Conservation (phyloP, 108 stramenopile species). For the Skeletonema menzelii region DNA sequence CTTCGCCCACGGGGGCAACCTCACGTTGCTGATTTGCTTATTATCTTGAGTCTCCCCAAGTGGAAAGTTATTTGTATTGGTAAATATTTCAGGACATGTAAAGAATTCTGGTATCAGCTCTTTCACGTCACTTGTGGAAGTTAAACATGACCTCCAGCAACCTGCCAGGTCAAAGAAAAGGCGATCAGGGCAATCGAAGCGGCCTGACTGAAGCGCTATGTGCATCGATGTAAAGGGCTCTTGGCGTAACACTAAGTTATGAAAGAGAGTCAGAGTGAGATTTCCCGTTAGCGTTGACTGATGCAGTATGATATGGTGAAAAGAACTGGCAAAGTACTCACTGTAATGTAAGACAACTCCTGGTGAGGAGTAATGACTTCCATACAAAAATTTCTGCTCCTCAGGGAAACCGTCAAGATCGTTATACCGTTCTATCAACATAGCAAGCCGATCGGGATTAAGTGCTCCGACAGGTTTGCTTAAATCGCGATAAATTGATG, state of each 20-base stretch:
- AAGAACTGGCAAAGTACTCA: neutral
- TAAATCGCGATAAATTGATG: slow-evolving; percentile 85
- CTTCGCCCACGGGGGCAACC: slow-evolving; percentile 96
- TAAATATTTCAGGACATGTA: slow-evolving; percentile 84
- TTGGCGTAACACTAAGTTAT: slow-evolving; percentile 49
- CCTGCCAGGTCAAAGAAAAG: slow-evolving; percentile 81
- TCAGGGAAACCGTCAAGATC: slow-evolving; percentile 84
- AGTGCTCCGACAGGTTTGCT: slow-evolving; percentile 94
- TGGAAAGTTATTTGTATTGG: slow-evolving; percentile 86
- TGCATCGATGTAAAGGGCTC: slow-evolving; percentile 93
- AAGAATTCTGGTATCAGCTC: slow-evolving; percentile 96
- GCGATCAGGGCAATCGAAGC: slow-evolving; percentile 96
- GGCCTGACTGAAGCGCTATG: slow-evolving; percentile 89
- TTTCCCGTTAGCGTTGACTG: neutral
- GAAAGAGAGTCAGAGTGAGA: neutral
- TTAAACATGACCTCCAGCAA: slow-evolving; percentile 76
- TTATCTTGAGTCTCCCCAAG: slow-evolving; percentile 87
- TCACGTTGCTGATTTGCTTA: slow-evolving; percentile 77
- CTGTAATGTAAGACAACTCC: slow-evolving; percentile 88
- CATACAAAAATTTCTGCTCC: slow-evolving; percentile 86
- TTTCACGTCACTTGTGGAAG: slow-evolving; percentile 87
- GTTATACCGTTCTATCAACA: slow-evolving; percentile 74
- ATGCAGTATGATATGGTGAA: neutral
- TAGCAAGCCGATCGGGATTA: slow-evolving; percentile 68
- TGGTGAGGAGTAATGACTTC: slow-evolving; percentile 95